Base-by-base conservation (phyloP, 306 rosid species). In the Lathyrus aphaca region DNA sequence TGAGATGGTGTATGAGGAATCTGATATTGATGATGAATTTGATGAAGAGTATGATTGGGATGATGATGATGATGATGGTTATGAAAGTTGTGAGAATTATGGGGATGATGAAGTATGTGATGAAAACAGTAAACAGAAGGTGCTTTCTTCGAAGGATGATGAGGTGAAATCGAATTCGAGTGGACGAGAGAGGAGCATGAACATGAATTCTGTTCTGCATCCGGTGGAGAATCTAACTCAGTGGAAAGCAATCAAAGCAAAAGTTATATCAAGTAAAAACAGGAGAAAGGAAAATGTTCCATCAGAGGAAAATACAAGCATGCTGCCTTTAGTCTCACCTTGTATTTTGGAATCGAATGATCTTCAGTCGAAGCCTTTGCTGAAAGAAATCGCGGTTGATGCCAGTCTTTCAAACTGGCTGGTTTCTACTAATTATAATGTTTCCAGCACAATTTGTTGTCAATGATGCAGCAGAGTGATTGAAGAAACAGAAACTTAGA, bases 221-320 rank as follows among this genome's bases (percentile, higher is more conserved):
- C 97, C 99, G 23, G 80, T 94, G 17, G 96, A 91, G 75, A 91
- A 94, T 74, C 82, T 94, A 42, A 77, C 70, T 61, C 92, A 94
- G 68, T 93, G 98, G 99, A 91, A 89, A 77, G 86, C 88, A 71
- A 92, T 88, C 59, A 94, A 94, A 74, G 88, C 89, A 62, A 82
- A 84, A 85, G 78, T 81, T 79, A 56, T 80, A 71, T 60, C 89
- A 71, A 45, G 77, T 23, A 85, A 82, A 72, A 74, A 82, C 56
- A 87, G 79, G 80, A 80, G 82, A 78, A 82, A 83, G 88, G 95
- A 90, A 81, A 84, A 81, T 76, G 74, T 69, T 23, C 74, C 80
- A 64, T 71, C 74, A 23, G 66, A 60, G 57, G 73, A 76, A 67
- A 69, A 74, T 56, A 57, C 82, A 68, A 42, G 40, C 59, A 27